phyloP scores from a whole-genome alignment of 257 asterid species.

The Nicotiana tomentosiformis region DNA sequence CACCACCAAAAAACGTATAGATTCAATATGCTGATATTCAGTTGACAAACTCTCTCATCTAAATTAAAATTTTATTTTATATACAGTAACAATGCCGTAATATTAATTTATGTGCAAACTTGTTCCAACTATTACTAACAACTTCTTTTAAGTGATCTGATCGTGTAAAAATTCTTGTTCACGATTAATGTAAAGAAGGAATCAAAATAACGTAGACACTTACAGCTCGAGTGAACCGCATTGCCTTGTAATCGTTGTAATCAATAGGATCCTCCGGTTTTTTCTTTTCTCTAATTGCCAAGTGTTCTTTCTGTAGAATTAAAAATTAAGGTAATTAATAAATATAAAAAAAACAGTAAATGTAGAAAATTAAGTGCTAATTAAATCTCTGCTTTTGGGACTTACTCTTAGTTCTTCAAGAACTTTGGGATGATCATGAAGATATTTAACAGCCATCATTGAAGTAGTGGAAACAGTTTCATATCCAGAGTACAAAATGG shows the following conservation, averaged over 20 bases:
- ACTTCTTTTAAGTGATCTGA: neutral
- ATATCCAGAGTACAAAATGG: constrained; percentile 76
- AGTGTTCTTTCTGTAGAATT: constrained; percentile 47
- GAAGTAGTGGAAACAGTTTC: constrained; percentile 90
- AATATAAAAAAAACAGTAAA: neutral
- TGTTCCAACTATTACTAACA: no score
- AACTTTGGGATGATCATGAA: constrained; percentile 82
- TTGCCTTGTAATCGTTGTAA: constrained; percentile 76
- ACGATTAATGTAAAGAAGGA: neutral
- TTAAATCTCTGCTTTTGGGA: neutral
- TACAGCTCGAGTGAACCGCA: constrained; percentile 84
- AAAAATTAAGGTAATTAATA: constrained; percentile 4
- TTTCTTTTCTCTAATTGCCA: constrained; percentile 70
- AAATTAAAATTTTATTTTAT: neutral
- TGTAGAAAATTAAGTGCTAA: neutral
- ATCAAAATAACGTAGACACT: neutral
- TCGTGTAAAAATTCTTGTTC: no score
- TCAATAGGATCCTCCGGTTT: constrained; percentile 74
- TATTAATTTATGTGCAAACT: neutral
- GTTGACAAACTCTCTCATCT: neutral
- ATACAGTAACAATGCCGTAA: neutral
- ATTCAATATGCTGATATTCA: neutral
- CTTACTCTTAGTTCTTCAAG: constrained; percentile 76
- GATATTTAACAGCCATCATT: constrained; percentile 94
- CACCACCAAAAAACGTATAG: neutral